Conservation (phyloP, 2,329 filamentous ascomycete species). For the Pleomassaria siparia region DNA sequence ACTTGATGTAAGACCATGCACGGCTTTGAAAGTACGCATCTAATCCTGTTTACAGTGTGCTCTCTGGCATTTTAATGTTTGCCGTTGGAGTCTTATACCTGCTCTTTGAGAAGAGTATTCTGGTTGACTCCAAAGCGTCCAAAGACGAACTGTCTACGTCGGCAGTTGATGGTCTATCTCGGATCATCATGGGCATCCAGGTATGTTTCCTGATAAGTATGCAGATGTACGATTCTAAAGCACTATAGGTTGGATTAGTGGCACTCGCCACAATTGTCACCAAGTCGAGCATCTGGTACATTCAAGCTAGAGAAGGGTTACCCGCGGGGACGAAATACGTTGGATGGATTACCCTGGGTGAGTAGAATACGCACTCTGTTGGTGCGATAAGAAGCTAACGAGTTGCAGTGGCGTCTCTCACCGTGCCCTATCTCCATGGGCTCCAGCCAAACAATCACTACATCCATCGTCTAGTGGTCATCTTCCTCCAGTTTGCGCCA, state of each 20-base stretch:
- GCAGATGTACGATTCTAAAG: slow-evolving; percentile 1
- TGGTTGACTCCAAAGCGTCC: slow-evolving; percentile 44
- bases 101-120: slow-evolving; percentile 69
- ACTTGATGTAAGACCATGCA: slow-evolving; percentile 65
- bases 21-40: background rate
- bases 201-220: slow-evolving; percentile 39
- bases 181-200: slow-evolving; percentile 67
- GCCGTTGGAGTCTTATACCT: slow-evolving; percentile 76
- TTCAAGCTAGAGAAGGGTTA: slow-evolving; percentile 82
- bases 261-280: slow-evolving; percentile 83
- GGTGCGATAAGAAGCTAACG: slow-evolving; percentile 11
- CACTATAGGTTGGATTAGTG: slow-evolving; percentile 68
- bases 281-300: slow-evolving; percentile 76
- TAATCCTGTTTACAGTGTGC: slow-evolving; percentile 37
- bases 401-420: slow-evolving; percentile 68
- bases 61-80: slow-evolving; percentile 78
- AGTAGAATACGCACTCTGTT: slow-evolving; percentile 30
- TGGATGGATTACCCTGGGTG: slow-evolving; percentile 78
- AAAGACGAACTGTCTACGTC: slow-evolving; percentile 29
- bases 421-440: slow-evolving; percentile 79
- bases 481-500: slow-evolving; percentile 91
- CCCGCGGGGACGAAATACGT: slow-evolving; percentile 85
- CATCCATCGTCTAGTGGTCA: slow-evolving; percentile 81
- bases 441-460: slow-evolving; percentile 83
- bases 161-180: slow-evolving; percentile 52